Conservation (phyloP, 202 grass and related monocot genomes). For the Setaria viridis region DNA sequence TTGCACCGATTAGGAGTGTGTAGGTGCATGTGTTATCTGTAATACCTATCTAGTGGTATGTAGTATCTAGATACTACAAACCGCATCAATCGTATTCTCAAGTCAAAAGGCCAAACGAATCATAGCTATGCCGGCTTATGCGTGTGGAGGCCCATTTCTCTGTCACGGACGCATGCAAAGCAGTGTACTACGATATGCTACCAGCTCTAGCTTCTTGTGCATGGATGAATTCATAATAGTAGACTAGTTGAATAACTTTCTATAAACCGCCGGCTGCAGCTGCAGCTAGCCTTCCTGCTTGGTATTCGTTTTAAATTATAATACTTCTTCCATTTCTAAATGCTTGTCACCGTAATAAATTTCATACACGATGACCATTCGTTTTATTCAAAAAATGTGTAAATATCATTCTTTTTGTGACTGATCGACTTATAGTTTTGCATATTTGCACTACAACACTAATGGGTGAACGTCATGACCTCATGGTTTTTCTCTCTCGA, state of each 20-base stretch:
- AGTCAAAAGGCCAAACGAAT: background rate
- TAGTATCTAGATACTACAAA: conserved; percentile 17
- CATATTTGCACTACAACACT: too few species aligned
- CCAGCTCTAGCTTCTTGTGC: background rate
- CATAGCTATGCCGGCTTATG: background rate
- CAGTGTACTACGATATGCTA: background rate
- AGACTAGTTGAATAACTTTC: too few species aligned
- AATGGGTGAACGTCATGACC: background rate
- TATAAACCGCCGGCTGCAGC: too few species aligned
- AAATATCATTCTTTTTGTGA: too few species aligned
- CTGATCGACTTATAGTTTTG: too few species aligned
- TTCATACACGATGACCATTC: too few species aligned
- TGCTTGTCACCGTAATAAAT: too few species aligned
- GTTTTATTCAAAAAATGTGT: too few species aligned
- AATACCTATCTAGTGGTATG: background rate
- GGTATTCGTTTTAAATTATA: too few species aligned
- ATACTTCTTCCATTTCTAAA: too few species aligned
- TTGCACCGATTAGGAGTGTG: background rate
- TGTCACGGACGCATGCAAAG: background rate
- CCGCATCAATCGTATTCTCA: background rate
- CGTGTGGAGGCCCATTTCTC: background rate
- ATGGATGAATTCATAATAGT: background rate
- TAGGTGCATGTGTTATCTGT: conserved; percentile 9
- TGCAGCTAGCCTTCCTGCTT: too few species aligned
- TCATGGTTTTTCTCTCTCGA: background rate